phyloP scores from a whole-genome alignment of 2,329 filamentous ascomycete species.

The Aphanocladium album region DNA sequence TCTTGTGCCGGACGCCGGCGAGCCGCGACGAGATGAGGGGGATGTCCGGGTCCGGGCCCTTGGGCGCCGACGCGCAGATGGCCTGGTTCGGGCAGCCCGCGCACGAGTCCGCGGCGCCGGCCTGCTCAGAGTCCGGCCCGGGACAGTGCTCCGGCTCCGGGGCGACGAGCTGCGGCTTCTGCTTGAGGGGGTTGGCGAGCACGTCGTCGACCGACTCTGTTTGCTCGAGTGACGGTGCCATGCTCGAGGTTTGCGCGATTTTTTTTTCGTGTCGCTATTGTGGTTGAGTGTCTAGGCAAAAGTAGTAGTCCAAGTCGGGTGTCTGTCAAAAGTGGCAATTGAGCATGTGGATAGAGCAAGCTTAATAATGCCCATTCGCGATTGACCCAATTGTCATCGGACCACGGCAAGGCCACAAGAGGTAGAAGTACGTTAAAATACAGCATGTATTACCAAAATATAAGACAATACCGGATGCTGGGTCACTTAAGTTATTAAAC shows the following conservation, averaged over 20 bases:
- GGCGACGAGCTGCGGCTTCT: slow-evolving; percentile 79
- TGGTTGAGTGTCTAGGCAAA: not conserved
- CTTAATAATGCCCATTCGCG: slow-evolving; percentile 18
- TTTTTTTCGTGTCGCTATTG: not conserved
- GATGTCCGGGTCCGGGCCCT: slow-evolving; percentile 93
- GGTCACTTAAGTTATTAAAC: too few species aligned
- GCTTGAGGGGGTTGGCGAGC: slow-evolving; percentile 69
- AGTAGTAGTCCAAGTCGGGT: not conserved
- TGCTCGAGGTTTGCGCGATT: slow-evolving; percentile 30
- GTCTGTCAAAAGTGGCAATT: slow-evolving; percentile 4
- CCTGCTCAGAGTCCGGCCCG: slow-evolving; percentile 73
- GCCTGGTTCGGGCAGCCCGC: slow-evolving; percentile 92
- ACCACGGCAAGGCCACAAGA: not conserved
- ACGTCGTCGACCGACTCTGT: slow-evolving; percentile 63
- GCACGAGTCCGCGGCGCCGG: slow-evolving; percentile 74
- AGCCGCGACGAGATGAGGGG: slow-evolving; percentile 81
- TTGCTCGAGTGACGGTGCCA: slow-evolving; percentile 79
- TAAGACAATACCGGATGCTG: too few species aligned
- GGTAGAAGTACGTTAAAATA: too few species aligned
- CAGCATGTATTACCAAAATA: too few species aligned
- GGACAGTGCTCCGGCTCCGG: slow-evolving; percentile 97
- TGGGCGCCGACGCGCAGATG: slow-evolving; percentile 90
- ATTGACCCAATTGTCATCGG: not conserved
- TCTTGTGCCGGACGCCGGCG: slow-evolving; percentile 78
- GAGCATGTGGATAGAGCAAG: slow-evolving; percentile 11